Evolutionary conservation across 345 rosid species (phyloP), one percentile per base, ranked within the genome.

Genomic region (Syzygium aromaticum): DNA sequence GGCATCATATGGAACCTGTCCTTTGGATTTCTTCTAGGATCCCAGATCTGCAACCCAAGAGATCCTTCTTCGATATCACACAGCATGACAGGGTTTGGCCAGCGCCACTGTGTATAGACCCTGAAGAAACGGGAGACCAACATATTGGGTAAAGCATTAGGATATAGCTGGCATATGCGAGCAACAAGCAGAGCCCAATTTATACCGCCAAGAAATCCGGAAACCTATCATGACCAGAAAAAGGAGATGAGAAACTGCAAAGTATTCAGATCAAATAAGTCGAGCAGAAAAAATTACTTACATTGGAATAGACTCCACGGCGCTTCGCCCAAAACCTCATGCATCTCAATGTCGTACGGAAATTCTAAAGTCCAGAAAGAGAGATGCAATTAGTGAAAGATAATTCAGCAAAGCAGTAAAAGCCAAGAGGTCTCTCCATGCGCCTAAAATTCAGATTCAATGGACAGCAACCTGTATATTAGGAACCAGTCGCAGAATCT

Each of bases 141-240:
- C 98, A 96, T 96, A 89, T 93, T 96, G 84, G 99, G 99, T 77
- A 95, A 93, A 49, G 99, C 99, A 92, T 98, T 98, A 80, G 99
- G 99, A 91, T 94, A 98, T 56, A 98, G 93, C 89, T 98, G 99
- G 92, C 99, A 98, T 90, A 98, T 98, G 86, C 99, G 97, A 89
- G 99, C 99, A 86, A 96, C 99, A 89, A 98, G 99, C 93, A 98
- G 91, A 51, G 99, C 99, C 99, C 98, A 96, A 67, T 98, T 98
- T 90, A 98, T 94, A 89, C 99, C 99, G 89, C 99, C 99, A 88
- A 98, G 99, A 94, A 98, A 98, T 84, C 99, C 99, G 52, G 98
- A 67, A 92, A 98, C 99, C 99, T 98, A 92, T 77, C 64, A 73
- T 23, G 53, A 85, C 85, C 46, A 90, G 64, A 59, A 46, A 54